Evolutionary conservation across 192 early-diverging fungal species (phyloP).

Genomic region (Pilobolus umbonatus): DNA sequence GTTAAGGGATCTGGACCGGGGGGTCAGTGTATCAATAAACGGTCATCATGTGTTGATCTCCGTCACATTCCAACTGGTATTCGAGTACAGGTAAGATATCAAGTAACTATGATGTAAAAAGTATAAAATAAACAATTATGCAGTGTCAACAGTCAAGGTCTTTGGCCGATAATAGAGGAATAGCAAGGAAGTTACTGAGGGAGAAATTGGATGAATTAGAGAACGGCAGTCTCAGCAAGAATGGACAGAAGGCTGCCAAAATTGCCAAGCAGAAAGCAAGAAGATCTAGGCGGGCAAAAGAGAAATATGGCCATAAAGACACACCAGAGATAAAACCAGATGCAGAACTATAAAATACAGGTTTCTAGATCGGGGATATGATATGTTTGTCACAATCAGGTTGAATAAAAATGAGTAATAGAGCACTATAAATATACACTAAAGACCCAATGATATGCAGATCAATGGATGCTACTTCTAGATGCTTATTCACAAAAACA

Average conservation of each 20-base stretch:
- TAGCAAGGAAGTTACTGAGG: conserved; percentile 58
- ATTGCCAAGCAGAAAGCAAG: conserved; percentile 54
- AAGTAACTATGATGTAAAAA: neutral
- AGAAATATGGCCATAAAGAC: conserved; percentile 44
- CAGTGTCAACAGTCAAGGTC: conserved; percentile 74
- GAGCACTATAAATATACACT: too few relatives aligned
- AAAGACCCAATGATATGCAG: too few relatives aligned
- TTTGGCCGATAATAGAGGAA: conserved; percentile 65
- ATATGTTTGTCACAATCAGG: too few relatives aligned
- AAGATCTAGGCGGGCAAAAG: conserved; percentile 47
- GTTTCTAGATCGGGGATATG: too few relatives aligned
- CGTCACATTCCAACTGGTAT: conserved; percentile 68
- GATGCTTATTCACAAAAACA: too few relatives aligned
- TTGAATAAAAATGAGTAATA: too few relatives aligned
- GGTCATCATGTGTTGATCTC: conserved; percentile 68
- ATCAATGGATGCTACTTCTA: too few relatives aligned
- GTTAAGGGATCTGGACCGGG: conserved; percentile 75
- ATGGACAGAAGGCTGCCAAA: conserved; percentile 55
- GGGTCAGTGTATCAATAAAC: conserved; percentile 79
- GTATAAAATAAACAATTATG: neutral
- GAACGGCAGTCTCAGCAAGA: conserved; percentile 62
- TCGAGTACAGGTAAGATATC: conserved; percentile 41
- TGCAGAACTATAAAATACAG: too few relatives aligned
- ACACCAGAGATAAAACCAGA: neutral
- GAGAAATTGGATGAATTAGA: conserved; percentile 64